Conservation (phyloP, 225 moss, liverwort and hornwort genomes). For the Asterella californica region DNA sequence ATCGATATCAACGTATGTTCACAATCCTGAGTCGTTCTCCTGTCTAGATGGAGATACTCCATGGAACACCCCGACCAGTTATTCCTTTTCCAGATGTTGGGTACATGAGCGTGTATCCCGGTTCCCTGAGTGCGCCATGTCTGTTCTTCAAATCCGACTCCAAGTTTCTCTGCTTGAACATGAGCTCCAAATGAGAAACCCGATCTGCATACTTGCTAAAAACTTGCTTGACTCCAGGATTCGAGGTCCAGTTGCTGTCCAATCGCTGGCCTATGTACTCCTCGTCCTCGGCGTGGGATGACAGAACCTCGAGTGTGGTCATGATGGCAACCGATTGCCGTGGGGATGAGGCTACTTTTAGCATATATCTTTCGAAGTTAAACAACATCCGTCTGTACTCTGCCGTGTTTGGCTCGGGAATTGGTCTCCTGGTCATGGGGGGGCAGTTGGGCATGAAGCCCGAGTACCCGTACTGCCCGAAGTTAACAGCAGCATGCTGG, state of each 20-base stretch:
- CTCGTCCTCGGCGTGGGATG: conserved; percentile 60
- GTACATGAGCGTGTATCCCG: background rate
- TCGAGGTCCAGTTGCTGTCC: conserved; percentile 23
- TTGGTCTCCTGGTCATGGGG: conserved; percentile 42
- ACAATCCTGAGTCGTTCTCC: background rate
- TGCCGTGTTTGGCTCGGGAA: conserved; percentile 44
- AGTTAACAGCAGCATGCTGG: conserved; percentile 73
- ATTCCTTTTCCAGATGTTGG: background rate
- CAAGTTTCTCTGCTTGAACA: conserved; percentile 38
- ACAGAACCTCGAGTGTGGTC: conserved; percentile 57
- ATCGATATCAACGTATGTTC: too few species aligned
- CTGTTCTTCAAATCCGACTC: background rate
- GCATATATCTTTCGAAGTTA: conserved; percentile 45
- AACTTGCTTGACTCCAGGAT: background rate
- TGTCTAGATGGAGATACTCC: background rate
- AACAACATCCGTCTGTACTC: conserved; percentile 44
- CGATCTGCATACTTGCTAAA: conserved; percentile 28
- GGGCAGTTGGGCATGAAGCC: conserved; percentile 61
- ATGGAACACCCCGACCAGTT: background rate
- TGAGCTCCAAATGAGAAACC: conserved; percentile 27
- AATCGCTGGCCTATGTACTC: conserved; percentile 44
- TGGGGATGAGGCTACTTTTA: conserved; percentile 40
- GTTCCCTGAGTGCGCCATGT: background rate
- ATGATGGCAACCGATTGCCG: conserved; percentile 43
- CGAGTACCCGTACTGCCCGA: conserved; percentile 60